Percentiles rank a stretch among this genome's conserved stretches.
Evolutionary conservation across 768 basidiomycete genomes (phyloP).

Genomic region (Suillus paluster): DNA sequence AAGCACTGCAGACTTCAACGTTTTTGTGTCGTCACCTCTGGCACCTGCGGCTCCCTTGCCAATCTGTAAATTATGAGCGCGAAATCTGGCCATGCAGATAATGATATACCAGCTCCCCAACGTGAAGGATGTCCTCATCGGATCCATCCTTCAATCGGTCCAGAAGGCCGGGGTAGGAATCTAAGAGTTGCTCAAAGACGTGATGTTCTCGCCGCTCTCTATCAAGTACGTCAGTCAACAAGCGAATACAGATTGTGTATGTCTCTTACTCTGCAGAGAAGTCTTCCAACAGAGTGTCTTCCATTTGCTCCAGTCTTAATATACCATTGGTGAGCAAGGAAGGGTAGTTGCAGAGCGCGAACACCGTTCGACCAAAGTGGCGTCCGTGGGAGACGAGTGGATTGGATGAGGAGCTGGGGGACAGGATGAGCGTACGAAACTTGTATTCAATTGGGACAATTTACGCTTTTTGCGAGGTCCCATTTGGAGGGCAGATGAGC

Average conservation of each 20-base stretch:
- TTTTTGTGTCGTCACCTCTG: no score
- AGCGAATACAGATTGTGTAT: background rate
- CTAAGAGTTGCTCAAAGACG: no score
- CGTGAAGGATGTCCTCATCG: no score
- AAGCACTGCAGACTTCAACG: no score
- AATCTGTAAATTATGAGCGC: no score
- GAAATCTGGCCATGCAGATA: no score
- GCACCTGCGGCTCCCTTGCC: no score
- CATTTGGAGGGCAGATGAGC: conserved; percentile 14
- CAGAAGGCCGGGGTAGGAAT: no score
- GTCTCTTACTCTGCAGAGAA: background rate
- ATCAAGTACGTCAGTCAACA: background rate
- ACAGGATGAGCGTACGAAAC: background rate
- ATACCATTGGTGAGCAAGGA: conserved; percentile 20
- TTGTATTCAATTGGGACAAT: background rate
- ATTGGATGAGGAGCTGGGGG: conserved; percentile 14
- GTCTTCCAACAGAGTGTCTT: background rate
- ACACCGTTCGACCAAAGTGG: conserved; percentile 23
- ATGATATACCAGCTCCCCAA: no score
- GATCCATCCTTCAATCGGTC: no score
- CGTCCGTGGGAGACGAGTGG: conserved; percentile 22
- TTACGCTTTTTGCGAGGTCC: conserved; percentile 18
- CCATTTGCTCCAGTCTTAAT: conserved; percentile 7
- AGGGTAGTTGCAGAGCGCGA: conserved; percentile 17
- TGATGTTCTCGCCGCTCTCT: no score